These are phyloP conservation scores for Samsoniella hepiali DNA, from an alignment of 2,329 filamentous ascomycete genomes.

Conservation along the genomic window DNA sequence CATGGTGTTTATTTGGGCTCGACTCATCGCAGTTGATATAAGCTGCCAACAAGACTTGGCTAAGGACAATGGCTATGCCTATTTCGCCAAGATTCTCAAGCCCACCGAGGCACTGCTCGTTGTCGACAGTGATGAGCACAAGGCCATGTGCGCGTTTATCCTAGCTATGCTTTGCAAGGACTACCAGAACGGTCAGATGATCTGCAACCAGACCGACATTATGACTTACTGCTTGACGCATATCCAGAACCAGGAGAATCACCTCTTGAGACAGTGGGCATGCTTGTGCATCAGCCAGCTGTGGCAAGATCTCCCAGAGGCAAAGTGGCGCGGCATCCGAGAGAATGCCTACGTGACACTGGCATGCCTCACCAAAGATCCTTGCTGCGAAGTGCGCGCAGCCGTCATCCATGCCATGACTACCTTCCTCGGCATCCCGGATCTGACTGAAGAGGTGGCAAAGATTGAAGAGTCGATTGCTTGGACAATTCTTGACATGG, in stretches of 20 bases:
- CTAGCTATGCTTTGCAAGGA: slow-evolving; percentile 95
- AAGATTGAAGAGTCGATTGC: slow-evolving; percentile 89
- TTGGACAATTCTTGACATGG: slow-evolving; percentile 84
- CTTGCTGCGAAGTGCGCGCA: slow-evolving; percentile 86
- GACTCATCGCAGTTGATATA: slow-evolving; percentile 90
- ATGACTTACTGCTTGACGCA: slow-evolving; percentile 85
- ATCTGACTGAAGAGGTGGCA: slow-evolving; percentile 85
- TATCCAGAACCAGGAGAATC: slow-evolving; percentile 80
- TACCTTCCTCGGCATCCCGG: slow-evolving; percentile 89
- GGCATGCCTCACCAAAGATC: slow-evolving; percentile 76
- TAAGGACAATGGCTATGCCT: slow-evolving; percentile 95
- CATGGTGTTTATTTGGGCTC: slow-evolving; percentile 99
- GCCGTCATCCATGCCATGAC: slow-evolving; percentile 93
- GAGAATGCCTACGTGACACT: slow-evolving; percentile 81
- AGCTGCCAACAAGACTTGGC: slow-evolving; percentile 90
- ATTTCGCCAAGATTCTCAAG: slow-evolving; percentile 91
- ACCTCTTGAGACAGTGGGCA: slow-evolving; percentile 88
- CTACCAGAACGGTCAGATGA: slow-evolving; percentile 85
- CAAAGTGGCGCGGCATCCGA: slow-evolving; percentile 93
- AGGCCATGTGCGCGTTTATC: slow-evolving; percentile 98
- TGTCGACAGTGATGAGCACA: slow-evolving; percentile 86
- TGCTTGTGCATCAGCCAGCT: slow-evolving; percentile 93
- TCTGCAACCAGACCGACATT: slow-evolving; percentile 86
- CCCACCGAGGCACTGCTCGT: slow-evolving; percentile 80
- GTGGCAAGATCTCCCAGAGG: slow-evolving; percentile 86